Conservation (phyloP, 306 rosid species). For the Comarum palustre region DNA sequence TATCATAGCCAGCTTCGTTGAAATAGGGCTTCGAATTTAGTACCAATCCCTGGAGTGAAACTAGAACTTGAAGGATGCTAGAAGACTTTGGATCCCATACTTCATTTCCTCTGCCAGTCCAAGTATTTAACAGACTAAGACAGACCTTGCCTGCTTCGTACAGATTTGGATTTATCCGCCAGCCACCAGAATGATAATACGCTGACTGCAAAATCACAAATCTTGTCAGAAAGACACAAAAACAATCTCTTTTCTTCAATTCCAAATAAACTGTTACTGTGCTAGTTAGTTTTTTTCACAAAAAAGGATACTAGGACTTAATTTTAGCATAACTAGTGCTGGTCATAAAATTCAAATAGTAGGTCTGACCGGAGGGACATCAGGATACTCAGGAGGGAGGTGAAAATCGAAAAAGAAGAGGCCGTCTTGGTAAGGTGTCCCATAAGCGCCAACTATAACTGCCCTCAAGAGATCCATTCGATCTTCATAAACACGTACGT, state of each 20-base stretch:
- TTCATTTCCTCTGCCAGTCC: constrained; percentile 99
- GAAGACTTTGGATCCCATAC: constrained; percentile 98
- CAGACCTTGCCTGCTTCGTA: constrained; percentile 99
- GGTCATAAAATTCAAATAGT: constrained; percentile 17
- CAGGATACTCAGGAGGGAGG: constrained; percentile 96
- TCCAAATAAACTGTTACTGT: not conserved
- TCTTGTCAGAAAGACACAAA: constrained; percentile 25
- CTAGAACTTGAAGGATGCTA: constrained; percentile 96
- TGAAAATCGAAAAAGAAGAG: constrained; percentile 97
- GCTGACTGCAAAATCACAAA: constrained; percentile 72
- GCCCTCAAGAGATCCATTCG: constrained; percentile 95
- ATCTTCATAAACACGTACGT: constrained; percentile 90
- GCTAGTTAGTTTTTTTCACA: not conserved
- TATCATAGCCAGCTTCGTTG: constrained; percentile 98
- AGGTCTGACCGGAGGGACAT: constrained; percentile 87
- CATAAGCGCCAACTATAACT: constrained; percentile 96
- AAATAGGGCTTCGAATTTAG: constrained; percentile 94
- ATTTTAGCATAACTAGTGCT: constrained; percentile 2
- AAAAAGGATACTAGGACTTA: not conserved
- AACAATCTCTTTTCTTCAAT: not conserved
- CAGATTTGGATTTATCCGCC: constrained; percentile 96
- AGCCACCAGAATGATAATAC: constrained; percentile 97
- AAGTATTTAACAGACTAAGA: constrained; percentile 96
- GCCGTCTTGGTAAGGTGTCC: constrained; percentile 99
- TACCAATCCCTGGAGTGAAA: constrained; percentile 95